A percentile compares a stretch with the other conserved stretches of the same genome.
Conservation (phyloP, 192 early-diverging fungal genomes). For the Backusella psychrophila region DNA sequence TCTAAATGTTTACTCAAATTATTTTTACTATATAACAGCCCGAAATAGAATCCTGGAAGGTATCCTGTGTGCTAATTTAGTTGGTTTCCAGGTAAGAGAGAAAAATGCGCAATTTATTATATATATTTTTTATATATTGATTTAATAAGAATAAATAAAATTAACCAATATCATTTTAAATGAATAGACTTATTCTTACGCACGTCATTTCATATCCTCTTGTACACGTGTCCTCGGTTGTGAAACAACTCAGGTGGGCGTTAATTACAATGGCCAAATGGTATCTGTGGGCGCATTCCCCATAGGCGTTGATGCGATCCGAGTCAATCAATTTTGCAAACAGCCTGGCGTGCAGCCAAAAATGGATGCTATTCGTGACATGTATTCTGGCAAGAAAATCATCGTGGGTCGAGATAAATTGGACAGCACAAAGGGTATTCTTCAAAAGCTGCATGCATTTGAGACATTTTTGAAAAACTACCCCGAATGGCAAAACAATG, state of each 20-base stretch:
- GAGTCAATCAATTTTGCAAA: slow-evolving; percentile 66
- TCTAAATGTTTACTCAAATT: neutral
- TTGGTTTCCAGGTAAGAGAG: slow-evolving; percentile 81
- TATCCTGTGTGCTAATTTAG: slow-evolving; percentile 85
- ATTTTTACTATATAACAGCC: slow-evolving; percentile 26
- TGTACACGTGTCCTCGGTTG: slow-evolving; percentile 95
- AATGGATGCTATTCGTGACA: slow-evolving; percentile 79
- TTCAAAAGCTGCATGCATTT: slow-evolving; percentile 92
- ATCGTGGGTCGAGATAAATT: slow-evolving; percentile 95
- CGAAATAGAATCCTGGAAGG: slow-evolving; percentile 85
- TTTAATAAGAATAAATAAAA: neutral
- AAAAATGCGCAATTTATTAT: neutral
- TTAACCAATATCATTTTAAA: neutral
- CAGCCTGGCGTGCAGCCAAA: slow-evolving; percentile 68
- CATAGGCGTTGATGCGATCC: slow-evolving; percentile 89
- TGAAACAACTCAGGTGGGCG: slow-evolving; percentile 89
- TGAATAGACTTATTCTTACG: slow-evolving; percentile 84
- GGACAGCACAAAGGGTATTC: slow-evolving; percentile 91
- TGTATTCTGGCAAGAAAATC: slow-evolving; percentile 90
- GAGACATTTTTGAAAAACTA: slow-evolving; percentile 87
- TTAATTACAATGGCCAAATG: slow-evolving; percentile 78
- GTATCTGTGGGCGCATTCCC: slow-evolving; percentile 92
- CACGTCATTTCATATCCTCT: slow-evolving; percentile 88
- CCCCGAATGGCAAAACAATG: slow-evolving; percentile 91
- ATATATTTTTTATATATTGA: neutral